Percentiles rank a stretch among this genome's conserved stretches.
phyloP scores from a whole-genome alignment of 768 basidiomycete genomes.

The Pleurotus citrinopileatus region DNA sequence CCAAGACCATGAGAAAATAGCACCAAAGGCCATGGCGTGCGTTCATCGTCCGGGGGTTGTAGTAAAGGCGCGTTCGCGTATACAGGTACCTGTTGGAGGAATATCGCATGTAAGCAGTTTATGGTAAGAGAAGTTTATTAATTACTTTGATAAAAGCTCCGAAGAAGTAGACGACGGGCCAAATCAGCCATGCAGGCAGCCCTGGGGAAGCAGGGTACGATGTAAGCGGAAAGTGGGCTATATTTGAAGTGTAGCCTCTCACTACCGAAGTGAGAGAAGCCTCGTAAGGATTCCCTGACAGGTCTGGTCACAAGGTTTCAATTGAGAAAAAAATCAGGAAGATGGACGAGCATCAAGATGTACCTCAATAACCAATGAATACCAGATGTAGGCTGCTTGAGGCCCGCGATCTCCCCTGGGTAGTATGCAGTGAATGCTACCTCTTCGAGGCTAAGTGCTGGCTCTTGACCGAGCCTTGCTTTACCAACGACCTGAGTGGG shows the following conservation, averaged over 20 bases:
- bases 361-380: slow-evolving; percentile 59
- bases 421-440: slow-evolving; percentile 66
- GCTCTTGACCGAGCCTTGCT: slow-evolving; percentile 32
- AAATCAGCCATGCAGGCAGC: slow-evolving; percentile 38
- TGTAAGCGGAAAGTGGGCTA: not conserved
- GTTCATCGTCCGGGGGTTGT: slow-evolving; percentile 22
- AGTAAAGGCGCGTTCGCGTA: slow-evolving; percentile 54
- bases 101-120: not conserved
- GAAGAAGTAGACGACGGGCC: slow-evolving; percentile 52
- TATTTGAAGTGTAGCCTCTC: slow-evolving; percentile 8
- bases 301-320: slow-evolving; percentile 30
- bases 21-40: slow-evolving; percentile 67
- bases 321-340: not conserved
- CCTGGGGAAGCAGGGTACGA: slow-evolving; percentile 19
- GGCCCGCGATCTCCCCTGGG: slow-evolving; percentile 40
- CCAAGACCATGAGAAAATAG: slow-evolving; percentile 86
- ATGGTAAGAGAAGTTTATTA: too few relatives aligned
- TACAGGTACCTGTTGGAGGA: slow-evolving; percentile 54
- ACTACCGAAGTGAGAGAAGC: slow-evolving; percentile 52
- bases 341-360: slow-evolving; percentile 15
- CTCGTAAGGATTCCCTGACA: slow-evolving; percentile 39
- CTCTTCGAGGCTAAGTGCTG: slow-evolving; percentile 56
- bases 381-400: slow-evolving; percentile 29
- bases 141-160: slow-evolving; percentile 45
- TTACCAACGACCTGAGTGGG: slow-evolving; percentile 33